A percentile compares a stretch with the other conserved stretches of the same genome.
Evolutionary conservation across 495 filamentous ascomycete genomes (phyloP).

Genomic region (Lophium mytilinum): DNA sequence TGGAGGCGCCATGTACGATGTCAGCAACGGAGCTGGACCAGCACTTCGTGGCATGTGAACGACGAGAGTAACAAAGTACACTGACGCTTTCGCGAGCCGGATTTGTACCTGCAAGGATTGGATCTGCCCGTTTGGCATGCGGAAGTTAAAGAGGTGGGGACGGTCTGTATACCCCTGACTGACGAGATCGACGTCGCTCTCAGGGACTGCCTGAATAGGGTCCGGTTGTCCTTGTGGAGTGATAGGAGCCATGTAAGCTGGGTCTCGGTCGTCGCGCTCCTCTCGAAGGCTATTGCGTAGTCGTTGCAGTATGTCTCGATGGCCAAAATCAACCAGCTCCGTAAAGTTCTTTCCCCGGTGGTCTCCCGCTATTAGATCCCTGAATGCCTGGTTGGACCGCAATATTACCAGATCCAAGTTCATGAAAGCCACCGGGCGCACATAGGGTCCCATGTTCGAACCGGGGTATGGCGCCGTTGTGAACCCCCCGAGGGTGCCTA

Average conservation of each 20-base stretch:
- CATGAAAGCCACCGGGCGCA: constrained; percentile 23
- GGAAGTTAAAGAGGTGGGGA: constrained; percentile 18
- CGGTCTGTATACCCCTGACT: constrained; percentile 23
- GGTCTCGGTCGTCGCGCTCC: constrained; percentile 33
- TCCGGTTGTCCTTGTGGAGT: constrained; percentile 21
- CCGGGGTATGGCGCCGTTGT: constrained; percentile 2
- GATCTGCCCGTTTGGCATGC: constrained; percentile 11
- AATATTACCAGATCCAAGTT: constrained; percentile 35
- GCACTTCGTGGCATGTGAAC: constrained; percentile 13
- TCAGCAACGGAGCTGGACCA: constrained; percentile 14
- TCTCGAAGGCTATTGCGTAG: constrained; percentile 30
- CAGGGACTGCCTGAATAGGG: constrained; percentile 20
- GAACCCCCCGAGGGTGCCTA: constrained; percentile 4
- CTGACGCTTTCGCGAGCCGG: constrained; percentile 25
- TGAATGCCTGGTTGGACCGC: constrained; percentile 31
- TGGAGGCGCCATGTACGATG: constrained; percentile 20
- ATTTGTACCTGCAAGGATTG: constrained; percentile 18
- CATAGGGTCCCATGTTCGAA: constrained; percentile 7
- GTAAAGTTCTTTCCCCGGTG: constrained; percentile 27
- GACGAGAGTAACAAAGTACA: constrained; percentile 29
- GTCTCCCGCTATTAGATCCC: constrained; percentile 24
- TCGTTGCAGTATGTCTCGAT: constrained; percentile 22
- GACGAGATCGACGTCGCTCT: constrained; percentile 23
- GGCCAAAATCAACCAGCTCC: constrained; percentile 22
- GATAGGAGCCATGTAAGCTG: constrained; percentile 37